phyloP scores from a whole-genome alignment of 805 yeast species.

The Ascoidea rubescens region DNA sequence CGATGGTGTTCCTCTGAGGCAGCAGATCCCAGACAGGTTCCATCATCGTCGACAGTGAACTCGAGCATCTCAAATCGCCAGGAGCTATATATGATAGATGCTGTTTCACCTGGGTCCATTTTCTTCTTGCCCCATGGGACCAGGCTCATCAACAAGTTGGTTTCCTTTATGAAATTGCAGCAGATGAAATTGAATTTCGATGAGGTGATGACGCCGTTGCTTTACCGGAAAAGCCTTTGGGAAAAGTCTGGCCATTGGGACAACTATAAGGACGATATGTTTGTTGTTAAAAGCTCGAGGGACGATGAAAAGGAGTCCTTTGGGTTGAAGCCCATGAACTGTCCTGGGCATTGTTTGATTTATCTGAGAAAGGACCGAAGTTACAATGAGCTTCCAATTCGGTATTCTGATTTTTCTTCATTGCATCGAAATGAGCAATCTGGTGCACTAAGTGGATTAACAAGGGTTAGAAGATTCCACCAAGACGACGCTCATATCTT shows the following conservation, averaged over 20 bases:
- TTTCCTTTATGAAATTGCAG: slow-evolving; percentile 75
- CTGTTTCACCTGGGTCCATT: slow-evolving; percentile 79
- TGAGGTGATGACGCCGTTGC: slow-evolving; percentile 86
- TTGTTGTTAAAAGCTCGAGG: slow-evolving; percentile 49
- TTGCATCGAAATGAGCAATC: slow-evolving; percentile 90
- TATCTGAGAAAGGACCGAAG: slow-evolving; percentile 66
- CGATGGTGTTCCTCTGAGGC: background rate
- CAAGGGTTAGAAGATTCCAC: slow-evolving; percentile 88
- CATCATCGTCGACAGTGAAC: background rate
- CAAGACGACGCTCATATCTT: slow-evolving; percentile 98
- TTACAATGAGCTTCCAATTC: slow-evolving; percentile 73
- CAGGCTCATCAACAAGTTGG: slow-evolving; percentile 63
- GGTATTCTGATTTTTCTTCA: slow-evolving; percentile 82
- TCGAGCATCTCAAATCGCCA: slow-evolving; percentile 36
- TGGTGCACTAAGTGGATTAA: slow-evolving; percentile 86
- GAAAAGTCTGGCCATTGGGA: slow-evolving; percentile 93
- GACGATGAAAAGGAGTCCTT: slow-evolving; percentile 26
- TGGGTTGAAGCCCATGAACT: slow-evolving; percentile 90
- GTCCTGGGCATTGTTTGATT: slow-evolving; percentile 89
- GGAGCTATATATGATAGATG: slow-evolving; percentile 64
- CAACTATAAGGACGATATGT: slow-evolving; percentile 90
- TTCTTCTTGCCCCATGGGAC: slow-evolving; percentile 93
- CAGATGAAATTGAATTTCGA: slow-evolving; percentile 72
- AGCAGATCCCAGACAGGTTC: background rate
- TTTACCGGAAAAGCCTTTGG: slow-evolving; percentile 76